phyloP scores from a whole-genome alignment of 2,329 filamentous ascomycete genomes.

The Elsinoe perseae region DNA sequence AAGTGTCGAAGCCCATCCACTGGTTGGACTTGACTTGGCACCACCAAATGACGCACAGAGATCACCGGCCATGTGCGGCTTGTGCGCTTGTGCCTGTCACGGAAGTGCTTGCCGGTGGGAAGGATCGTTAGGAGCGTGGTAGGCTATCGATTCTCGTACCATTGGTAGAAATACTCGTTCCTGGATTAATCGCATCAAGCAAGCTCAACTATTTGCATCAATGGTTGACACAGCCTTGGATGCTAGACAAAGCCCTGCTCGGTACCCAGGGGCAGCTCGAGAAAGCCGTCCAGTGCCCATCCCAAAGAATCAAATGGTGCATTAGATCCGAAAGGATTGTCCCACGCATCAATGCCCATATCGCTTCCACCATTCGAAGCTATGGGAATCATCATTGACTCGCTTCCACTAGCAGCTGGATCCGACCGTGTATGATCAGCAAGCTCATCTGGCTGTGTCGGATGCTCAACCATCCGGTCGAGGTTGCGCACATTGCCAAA shows the following conservation, averaged over 20 bases:
- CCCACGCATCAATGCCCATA: slow-evolving; percentile 25
- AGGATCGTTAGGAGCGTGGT: not conserved
- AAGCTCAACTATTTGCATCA: not conserved
- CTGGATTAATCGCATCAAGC: not conserved
- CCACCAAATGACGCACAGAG: slow-evolving; percentile 1
- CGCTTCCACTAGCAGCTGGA: slow-evolving; percentile 42
- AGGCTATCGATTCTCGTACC: slow-evolving; percentile 1
- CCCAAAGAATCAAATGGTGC: slow-evolving; percentile 89
- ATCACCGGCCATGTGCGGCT: not conserved
- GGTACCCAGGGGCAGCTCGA: slow-evolving; percentile 56
- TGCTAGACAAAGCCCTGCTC: slow-evolving; percentile 18
- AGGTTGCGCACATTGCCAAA: slow-evolving; percentile 46
- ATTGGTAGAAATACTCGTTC: not conserved
- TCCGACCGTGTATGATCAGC: slow-evolving; percentile 29
- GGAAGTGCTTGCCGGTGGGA: not conserved
- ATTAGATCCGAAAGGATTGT: slow-evolving; percentile 45
- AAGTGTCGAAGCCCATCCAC: not conserved
- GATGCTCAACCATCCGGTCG: slow-evolving; percentile 65
- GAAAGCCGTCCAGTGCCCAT: slow-evolving; percentile 83
- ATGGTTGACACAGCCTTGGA: not conserved
- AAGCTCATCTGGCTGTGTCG: slow-evolving; percentile 45
- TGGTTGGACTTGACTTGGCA: slow-evolving; percentile 4
- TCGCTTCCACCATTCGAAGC: not conserved
- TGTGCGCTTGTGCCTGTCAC: not conserved
- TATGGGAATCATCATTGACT: slow-evolving; percentile 54